Percentiles rank a stretch among this genome's conserved stretches.
These are phyloP conservation scores for Triticum timopheevii DNA, from an alignment of 176 grass and related monocot species.

Conservation along the genomic window DNA sequence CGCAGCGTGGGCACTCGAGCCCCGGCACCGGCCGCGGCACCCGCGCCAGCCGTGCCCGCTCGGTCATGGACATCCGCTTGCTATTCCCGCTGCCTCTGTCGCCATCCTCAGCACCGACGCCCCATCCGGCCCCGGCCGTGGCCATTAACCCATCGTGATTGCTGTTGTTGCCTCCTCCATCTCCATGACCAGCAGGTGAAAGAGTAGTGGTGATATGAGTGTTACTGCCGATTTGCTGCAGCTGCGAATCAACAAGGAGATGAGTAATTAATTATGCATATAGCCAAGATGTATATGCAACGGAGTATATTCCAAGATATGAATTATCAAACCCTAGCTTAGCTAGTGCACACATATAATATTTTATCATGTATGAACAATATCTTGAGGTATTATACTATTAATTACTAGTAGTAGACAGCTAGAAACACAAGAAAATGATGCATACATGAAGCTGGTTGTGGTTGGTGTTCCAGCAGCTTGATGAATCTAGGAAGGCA, in stretches of 20 bases:
- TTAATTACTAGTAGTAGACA: no score
- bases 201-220: no score
- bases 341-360: neutral
- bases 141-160: neutral
- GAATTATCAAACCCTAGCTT: neutral
- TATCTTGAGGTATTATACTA: no score
- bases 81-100: neutral
- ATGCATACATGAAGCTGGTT: no score
- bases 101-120: neutral
- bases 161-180: neutral
- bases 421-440: no score
- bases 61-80: conserved; percentile 28
- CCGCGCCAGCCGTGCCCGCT: conserved; percentile 37
- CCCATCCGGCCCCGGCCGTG: neutral
- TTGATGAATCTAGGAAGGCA: no score
- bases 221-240: no score
- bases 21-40: conserved; percentile 39
- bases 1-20: conserved; percentile 66
- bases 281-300: neutral
- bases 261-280: neutral
- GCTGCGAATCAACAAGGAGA: no score
- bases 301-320: no score
- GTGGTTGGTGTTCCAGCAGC: no score
- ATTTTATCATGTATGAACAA: neutral
- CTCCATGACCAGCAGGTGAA: neutral